Evolutionary conservation across 164 flowering plant genomes (phyloP).

Genomic region (Aristolochia californica): DNA sequence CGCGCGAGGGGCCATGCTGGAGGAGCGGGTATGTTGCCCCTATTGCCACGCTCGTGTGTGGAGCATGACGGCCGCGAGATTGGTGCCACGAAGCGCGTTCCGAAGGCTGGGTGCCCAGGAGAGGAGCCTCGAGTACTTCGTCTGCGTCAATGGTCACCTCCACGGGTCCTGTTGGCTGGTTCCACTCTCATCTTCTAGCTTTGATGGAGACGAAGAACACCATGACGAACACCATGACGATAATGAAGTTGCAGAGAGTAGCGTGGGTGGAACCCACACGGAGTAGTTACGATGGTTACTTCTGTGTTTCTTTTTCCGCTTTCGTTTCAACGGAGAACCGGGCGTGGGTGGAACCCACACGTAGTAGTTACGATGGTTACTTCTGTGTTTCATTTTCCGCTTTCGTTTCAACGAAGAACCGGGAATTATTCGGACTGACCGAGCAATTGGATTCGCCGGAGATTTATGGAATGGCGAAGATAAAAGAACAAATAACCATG

Average conservation of each 20-base stretch:
- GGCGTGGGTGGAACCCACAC: not conserved
- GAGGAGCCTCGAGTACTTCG: constrained; percentile 65
- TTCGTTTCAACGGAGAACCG: too few species aligned
- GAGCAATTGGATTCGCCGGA: too few species aligned
- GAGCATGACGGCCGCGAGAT: constrained; percentile 77
- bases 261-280: not conserved
- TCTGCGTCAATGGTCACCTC: constrained; percentile 87
- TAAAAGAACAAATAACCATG: too few species aligned
- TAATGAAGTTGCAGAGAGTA: not conserved
- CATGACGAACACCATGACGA: not conserved
- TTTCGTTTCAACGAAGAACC: too few species aligned
- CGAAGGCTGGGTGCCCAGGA: constrained; percentile 63
- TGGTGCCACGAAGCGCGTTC: constrained; percentile 63
- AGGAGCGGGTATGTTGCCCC: constrained; percentile 52
- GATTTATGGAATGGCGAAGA: too few species aligned
- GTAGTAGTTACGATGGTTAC: not conserved
- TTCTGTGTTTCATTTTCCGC: too few species aligned
- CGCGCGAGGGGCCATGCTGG: constrained; percentile 36
- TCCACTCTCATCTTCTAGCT: constrained; percentile 50
- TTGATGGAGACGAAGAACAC: constrained; percentile 7
- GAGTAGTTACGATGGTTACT: too few species aligned
- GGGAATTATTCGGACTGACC: not conserved
- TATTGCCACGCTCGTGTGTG: constrained; percentile 83
- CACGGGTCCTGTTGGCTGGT: constrained; percentile 76
- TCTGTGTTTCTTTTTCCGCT: too few species aligned